phyloP scores from a whole-genome alignment of 805 yeast species.

The Jamesozyma hellenica region DNA sequence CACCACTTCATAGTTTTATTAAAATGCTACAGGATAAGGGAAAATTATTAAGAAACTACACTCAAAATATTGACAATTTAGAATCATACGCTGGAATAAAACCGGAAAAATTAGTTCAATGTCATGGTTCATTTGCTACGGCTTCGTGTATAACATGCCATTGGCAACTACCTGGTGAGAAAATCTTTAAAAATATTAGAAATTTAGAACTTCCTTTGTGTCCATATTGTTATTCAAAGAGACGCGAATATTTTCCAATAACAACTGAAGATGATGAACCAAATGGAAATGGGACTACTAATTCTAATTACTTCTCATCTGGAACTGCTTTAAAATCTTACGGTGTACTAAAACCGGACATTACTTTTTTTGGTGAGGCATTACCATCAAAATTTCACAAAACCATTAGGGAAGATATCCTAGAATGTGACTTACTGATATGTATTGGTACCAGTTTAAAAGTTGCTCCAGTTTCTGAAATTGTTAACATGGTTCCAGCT shows the following conservation, averaged over 20 bases:
- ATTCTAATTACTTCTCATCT: neutral
- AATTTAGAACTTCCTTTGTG: slow-evolving; percentile 58
- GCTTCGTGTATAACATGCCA: slow-evolving; percentile 79
- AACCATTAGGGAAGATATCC: slow-evolving; percentile 46
- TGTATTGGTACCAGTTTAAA: slow-evolving; percentile 87
- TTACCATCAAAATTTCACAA: slow-evolving; percentile 63
- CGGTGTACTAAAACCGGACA: slow-evolving; percentile 88
- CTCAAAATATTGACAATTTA: slow-evolving; percentile 83
- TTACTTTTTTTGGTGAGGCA: slow-evolving; percentile 83
- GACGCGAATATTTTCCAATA: slow-evolving; percentile 28
- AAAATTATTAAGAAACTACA: slow-evolving; percentile 71
- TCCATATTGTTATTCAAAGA: slow-evolving; percentile 47
- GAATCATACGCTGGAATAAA: slow-evolving; percentile 72
- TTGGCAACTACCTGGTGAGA: slow-evolving; percentile 53
- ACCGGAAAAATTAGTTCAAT: slow-evolving; percentile 63
- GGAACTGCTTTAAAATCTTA: slow-evolving; percentile 36
- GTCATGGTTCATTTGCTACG: slow-evolving; percentile 86
- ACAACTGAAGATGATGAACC: slow-evolving; percentile 2
- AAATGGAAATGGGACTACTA: slow-evolving; percentile 3
- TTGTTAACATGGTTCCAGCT: slow-evolving; percentile 63
- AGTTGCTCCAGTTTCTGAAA: slow-evolving; percentile 86
- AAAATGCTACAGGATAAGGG: slow-evolving; percentile 63
- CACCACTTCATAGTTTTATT: slow-evolving; percentile 78
- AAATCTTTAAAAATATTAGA: slow-evolving; percentile 50
- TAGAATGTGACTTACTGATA: slow-evolving; percentile 63